A percentile compares a stretch with the other conserved stretches of the same genome.
Conservation (phyloP, 2,329 filamentous ascomycete species). For the Sporothrix dimorphospora region DNA sequence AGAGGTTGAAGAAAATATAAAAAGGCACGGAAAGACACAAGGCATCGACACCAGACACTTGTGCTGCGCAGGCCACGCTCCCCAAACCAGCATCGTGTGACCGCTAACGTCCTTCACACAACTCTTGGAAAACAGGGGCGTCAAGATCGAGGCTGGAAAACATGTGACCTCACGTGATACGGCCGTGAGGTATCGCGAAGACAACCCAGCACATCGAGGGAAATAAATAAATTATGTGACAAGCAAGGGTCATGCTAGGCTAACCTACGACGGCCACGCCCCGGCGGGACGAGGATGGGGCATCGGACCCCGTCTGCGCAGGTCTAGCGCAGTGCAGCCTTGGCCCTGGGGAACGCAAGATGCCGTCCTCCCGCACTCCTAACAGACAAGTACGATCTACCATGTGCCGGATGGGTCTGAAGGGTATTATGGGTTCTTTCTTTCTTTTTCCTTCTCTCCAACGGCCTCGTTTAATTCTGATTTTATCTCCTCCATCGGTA, state of each 20-base stretch:
- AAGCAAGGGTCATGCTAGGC: neutral
- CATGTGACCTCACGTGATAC: slow-evolving; percentile 19
- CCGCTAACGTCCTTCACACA: neutral
- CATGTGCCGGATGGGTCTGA: neutral
- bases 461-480: neutral
- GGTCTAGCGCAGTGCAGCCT: neutral
- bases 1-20: neutral
- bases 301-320: neutral
- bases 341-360: neutral
- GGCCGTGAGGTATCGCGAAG: neutral
- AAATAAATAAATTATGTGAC: neutral
- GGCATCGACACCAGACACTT: too few species aligned
- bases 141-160: slow-evolving; percentile 11
- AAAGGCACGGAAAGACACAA: neutral
- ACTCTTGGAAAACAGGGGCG: neutral
- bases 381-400: neutral
- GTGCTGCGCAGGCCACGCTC: neutral
- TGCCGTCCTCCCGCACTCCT: neutral
- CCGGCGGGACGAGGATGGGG: neutral
- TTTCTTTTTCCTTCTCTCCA: neutral
- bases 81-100: slow-evolving; percentile 3
- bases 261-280: neutral
- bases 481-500: neutral
- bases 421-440: neutral
- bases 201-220: neutral